Evolutionary conservation across 2,329 filamentous ascomycete genomes (phyloP), one percentile per base, ranked within the genome.

Genomic region (Monosporascus cannonballus): DNA sequence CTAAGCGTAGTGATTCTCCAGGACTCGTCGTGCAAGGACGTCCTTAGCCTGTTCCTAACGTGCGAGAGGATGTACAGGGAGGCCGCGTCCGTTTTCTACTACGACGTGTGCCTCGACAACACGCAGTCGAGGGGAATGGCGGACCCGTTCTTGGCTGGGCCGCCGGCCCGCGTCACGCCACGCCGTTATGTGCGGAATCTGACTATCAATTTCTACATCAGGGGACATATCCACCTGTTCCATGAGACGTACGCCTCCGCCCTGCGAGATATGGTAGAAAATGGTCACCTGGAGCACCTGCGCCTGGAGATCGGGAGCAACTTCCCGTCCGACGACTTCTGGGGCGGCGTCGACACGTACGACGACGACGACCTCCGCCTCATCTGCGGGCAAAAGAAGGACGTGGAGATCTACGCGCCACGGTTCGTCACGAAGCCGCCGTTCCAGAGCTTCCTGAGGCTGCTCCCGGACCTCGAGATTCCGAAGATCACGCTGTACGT

Each of bases 371-470:
- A n/a, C n/a, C 54, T 14, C 17, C 53, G 51, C 8, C 11, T 62
- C 14, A 17, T 52, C 2, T 18, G 44, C 3, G 57, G 54, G 1
- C 55, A 56, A 25, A 51, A 54, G 7, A 56, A 53, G 8, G 45
- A 50, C 2, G 47, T 25, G 15, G 49, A 59, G 25, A 51, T 61
- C 24, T n/a, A 14, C 4, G 62, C 58, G 6, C 64, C 65, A 3
- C 51, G 55, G 2, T 62, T 64, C 34, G 55, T 67, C 18, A 60
- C 58, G 8, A 53, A 49, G 11, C 36, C 53, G 14, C 59, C 59
- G 6, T 67, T 67, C n/a, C 65, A 67, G 47, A 54, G 51, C 45
- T 65, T 67, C 44, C 55, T 66, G 2, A 56, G 47, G n/a, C 62
- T 67, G 27, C 58, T 67, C 4, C 37, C 47, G 15, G 53, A 56